These are phyloP conservation scores for Coemansia sp. DNA, from an alignment of 192 early-diverging fungal species.

Conservation along the genomic window DNA sequence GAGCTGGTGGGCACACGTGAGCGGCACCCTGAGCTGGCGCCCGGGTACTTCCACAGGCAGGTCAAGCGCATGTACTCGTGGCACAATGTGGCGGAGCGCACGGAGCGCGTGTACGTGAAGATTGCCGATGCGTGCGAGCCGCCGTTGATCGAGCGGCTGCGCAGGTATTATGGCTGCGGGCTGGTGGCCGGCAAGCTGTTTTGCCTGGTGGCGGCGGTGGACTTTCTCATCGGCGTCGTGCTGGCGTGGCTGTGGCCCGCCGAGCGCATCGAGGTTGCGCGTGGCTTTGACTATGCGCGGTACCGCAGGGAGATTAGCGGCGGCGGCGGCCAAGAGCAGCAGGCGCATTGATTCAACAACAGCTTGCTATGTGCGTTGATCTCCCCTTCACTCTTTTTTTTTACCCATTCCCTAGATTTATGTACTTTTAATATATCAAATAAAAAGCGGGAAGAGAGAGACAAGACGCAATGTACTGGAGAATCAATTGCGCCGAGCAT, in stretches of 20 bases:
- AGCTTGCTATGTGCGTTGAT: no score
- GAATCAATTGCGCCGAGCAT: slow-evolving; percentile 44
- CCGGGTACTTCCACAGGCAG: slow-evolving; percentile 70
- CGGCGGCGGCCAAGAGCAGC: not conserved
- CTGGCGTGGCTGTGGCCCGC: slow-evolving; percentile 80
- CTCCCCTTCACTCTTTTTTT: no score
- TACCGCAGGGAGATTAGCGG: not conserved
- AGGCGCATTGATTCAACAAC: not conserved
- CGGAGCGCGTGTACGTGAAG: slow-evolving; percentile 76
- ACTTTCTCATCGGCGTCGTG: slow-evolving; percentile 77
- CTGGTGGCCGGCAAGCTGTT: slow-evolving; percentile 88
- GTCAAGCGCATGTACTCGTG: slow-evolving; percentile 96
- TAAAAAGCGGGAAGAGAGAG: not conserved
- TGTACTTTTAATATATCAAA: not conserved
- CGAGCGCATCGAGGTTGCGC: slow-evolving; percentile 68
- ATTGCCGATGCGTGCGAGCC: slow-evolving; percentile 65
- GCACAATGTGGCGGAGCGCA: slow-evolving; percentile 92
- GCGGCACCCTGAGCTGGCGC: slow-evolving; percentile 60
- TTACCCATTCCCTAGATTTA: not conserved
- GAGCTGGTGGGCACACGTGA: slow-evolving; percentile 54
- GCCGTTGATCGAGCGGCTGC: slow-evolving; percentile 74
- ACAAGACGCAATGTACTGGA: slow-evolving; percentile 38
- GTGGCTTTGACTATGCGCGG: slow-evolving; percentile 44
- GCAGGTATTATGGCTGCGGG: slow-evolving; percentile 85
- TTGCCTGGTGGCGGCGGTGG: slow-evolving; percentile 83